Percentiles rank a stretch among this genome's conserved stretches.
These are phyloP conservation scores for Anthracocystis setariae DNA, from an alignment of 1,284 basidiomycete genomes.

Conservation along the genomic window DNA sequence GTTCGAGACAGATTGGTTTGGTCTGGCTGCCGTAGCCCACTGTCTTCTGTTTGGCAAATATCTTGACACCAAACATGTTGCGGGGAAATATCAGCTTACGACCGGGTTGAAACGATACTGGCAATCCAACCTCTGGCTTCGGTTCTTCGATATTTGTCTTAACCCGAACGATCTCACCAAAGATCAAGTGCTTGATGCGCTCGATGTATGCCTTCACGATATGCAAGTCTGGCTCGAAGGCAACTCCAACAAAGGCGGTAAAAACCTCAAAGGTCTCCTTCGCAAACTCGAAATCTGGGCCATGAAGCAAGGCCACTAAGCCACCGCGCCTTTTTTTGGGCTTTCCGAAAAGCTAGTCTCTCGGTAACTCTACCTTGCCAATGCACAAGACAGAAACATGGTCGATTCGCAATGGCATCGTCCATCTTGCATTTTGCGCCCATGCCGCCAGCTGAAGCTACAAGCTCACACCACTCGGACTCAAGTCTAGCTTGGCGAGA, in stretches of 20 bases:
- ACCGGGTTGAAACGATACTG: conserved; percentile 92
- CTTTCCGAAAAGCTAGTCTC: no score
- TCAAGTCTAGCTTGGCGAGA: no score
- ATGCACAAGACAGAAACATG: no score
- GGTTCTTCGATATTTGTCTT: conserved; percentile 84
- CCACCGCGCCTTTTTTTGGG: no score
- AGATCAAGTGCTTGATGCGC: conserved; percentile 71
- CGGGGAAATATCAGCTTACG: conserved; percentile 61
- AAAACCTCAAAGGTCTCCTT: conserved; percentile 62
- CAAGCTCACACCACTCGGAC: no score
- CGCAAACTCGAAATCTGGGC: conserved; percentile 66
- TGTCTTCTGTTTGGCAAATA: conserved; percentile 97
- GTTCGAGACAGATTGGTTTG: conserved; percentile 94
- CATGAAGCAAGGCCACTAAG: conserved; percentile 47
- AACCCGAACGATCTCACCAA: conserved; percentile 78
- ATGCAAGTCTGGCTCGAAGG: conserved; percentile 86
- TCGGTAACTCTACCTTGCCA: no score
- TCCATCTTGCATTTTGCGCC: no score
- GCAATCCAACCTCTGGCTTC: conserved; percentile 87
- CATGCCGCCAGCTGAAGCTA: no score
- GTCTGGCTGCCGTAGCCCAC: conserved; percentile 89
- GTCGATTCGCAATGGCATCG: no score
- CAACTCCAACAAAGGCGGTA: conserved; percentile 79
- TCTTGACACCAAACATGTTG: conserved; percentile 68
- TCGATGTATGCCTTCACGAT: conserved; percentile 76